A percentile compares a stretch with the other conserved stretches of the same genome.
Evolutionary conservation across 2,329 filamentous ascomycete species (phyloP).

Genomic region (Aspergillus ochraceus): DNA sequence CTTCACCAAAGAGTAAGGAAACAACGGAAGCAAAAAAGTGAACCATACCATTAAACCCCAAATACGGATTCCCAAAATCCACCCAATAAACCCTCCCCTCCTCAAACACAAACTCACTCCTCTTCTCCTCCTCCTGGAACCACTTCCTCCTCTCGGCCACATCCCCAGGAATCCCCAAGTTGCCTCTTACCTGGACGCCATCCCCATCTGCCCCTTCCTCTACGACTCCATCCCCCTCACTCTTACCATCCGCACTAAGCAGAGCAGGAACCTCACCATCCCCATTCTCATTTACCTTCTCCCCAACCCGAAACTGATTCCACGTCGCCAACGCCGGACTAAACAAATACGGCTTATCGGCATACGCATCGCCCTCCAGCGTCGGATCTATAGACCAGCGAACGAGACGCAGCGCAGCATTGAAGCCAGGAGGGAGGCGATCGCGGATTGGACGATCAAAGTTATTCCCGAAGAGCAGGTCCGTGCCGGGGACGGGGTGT

Average conservation of each 20-base stretch:
- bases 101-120: constrained; percentile 62
- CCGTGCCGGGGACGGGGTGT: constrained; percentile 61
- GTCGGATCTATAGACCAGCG: constrained; percentile 91
- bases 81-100: constrained; percentile 60
- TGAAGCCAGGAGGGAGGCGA: constrained; percentile 80
- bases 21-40: not conserved
- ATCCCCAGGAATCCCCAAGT: constrained; percentile 53
- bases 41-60: constrained; percentile 72
- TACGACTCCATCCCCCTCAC: constrained; percentile 47
- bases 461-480: constrained; percentile 92
- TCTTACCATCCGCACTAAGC: constrained; percentile 48
- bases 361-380: constrained; percentile 84
- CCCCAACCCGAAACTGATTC: constrained; percentile 71
- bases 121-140: constrained; percentile 58
- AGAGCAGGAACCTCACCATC: constrained; percentile 33
- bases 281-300: constrained; percentile 30
- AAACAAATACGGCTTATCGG: constrained; percentile 82
- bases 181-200: constrained; percentile 46
- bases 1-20: not conserved
- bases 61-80: constrained; percentile 88
- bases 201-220: constrained; percentile 66
- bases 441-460: constrained; percentile 90
- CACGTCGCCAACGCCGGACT: constrained; percentile 78
- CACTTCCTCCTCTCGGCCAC: constrained; percentile 59
- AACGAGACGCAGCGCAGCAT: constrained; percentile 78